A percentile compares a stretch with the other conserved stretches of the same genome.
These are phyloP conservation scores for Heliamphora pulchella DNA, from an alignment of 179 eudicot species.

Conservation along the genomic window DNA sequence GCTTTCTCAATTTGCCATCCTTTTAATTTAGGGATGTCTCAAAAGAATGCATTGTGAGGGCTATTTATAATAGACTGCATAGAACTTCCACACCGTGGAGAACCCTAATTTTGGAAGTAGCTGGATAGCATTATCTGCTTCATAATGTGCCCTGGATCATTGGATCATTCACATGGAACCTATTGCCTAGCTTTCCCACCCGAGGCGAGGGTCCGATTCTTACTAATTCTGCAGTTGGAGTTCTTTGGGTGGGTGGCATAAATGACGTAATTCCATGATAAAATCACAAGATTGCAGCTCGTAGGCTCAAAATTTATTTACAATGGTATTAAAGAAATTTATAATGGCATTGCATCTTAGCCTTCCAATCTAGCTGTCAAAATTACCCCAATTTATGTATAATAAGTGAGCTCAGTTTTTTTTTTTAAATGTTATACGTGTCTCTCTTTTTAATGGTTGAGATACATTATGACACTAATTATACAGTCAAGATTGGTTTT, in stretches of 20 bases:
- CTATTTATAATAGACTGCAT: neutral
- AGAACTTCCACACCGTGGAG: neutral
- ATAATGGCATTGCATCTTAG: no score
- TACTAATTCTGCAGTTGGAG: neutral
- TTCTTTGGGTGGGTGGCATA: neutral
- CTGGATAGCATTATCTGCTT: neutral
- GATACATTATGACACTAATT: no score
- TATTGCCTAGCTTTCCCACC: neutral
- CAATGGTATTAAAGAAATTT: neutral
- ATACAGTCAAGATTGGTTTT: no score
- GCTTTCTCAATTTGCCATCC: slow-evolving; percentile 12
- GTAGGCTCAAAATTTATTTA: neutral
- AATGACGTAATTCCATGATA: neutral
- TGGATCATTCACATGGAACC: neutral
- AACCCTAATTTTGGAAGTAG: neutral
- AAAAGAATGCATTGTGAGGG: neutral
- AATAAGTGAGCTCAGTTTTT: no score
- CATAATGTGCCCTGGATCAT: neutral
- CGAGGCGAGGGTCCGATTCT: neutral
- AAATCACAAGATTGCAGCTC: neutral
- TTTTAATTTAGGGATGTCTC: neutral
- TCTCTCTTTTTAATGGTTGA: no score
- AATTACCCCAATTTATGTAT: no score
- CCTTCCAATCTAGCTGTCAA: no score
- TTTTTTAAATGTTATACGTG: no score